phyloP scores from a whole-genome alignment of 441 rosid species.

The Erysimum cheiri region DNA sequence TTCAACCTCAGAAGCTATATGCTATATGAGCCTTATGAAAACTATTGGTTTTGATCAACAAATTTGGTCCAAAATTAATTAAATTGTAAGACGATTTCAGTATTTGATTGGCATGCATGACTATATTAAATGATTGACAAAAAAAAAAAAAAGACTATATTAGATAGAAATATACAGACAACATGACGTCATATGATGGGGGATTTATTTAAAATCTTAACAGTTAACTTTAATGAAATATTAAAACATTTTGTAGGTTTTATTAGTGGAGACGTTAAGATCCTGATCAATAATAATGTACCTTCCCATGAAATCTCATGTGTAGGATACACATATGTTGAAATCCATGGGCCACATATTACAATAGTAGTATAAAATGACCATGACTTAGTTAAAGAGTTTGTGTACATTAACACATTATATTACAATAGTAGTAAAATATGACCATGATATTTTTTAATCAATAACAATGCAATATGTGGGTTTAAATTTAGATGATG shows the following conservation, averaged over 20 bases:
- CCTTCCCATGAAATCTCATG: background rate
- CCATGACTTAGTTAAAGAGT: background rate
- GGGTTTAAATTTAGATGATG: no score
- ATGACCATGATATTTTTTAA: no score
- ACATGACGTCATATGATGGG: slow-evolving; percentile 1
- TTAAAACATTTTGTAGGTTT: slow-evolving; percentile 1
- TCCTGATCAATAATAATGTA: background rate
- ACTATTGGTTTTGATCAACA: background rate
- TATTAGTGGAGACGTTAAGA: slow-evolving; percentile 13
- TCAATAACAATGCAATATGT: no score
- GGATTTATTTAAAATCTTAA: background rate
- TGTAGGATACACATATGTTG: background rate
- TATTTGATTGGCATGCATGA: background rate
- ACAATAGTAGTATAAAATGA: no score
- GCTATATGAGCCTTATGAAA: background rate
- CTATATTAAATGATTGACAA: no score
- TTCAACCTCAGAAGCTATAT: background rate
- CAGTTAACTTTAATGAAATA: background rate
- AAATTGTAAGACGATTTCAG: background rate
- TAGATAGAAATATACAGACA: background rate
- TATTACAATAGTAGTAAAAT: background rate
- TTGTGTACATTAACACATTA: background rate
- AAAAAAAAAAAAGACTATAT: no score
- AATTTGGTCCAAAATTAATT: background rate
- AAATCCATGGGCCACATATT: background rate